phyloP scores from a whole-genome alignment of 129 eudicot genomes.

The Erigeron canadensis region DNA sequence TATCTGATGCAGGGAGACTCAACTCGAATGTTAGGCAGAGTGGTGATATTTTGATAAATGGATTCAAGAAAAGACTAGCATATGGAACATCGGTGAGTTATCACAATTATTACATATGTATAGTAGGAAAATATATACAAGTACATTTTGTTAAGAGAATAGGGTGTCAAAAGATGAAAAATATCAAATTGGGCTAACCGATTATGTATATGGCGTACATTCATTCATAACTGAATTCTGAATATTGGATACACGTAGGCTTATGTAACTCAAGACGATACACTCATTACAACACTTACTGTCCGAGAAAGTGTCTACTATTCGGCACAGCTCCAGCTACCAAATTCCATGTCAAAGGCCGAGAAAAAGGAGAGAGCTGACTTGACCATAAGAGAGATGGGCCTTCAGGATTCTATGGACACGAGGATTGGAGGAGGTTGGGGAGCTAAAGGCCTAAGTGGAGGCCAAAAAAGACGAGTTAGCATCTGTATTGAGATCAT shows the following conservation, averaged over 20 bases:
- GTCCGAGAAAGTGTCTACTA: conserved; percentile 40
- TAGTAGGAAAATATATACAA: background rate
- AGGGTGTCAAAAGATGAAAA: too few species aligned
- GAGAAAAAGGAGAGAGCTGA: conserved; percentile 44
- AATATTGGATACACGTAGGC: conserved; percentile 14
- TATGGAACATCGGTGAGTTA: conserved; percentile 63
- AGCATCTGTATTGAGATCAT: conserved; percentile 39
- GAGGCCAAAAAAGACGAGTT: conserved; percentile 46
- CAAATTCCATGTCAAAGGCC: conserved; percentile 36
- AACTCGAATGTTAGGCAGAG: conserved; percentile 41
- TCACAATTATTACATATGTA: too few species aligned
- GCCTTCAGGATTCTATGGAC: conserved; percentile 36
- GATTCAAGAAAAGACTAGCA: conserved; percentile 50
- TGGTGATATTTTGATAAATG: conserved; percentile 66
- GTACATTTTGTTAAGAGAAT: too few species aligned
- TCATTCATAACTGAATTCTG: background rate
- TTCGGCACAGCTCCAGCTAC: conserved; percentile 44
- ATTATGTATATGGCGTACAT: too few species aligned
- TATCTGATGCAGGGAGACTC: conserved; percentile 43
- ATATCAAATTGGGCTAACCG: too few species aligned
- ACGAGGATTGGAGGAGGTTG: conserved; percentile 45
- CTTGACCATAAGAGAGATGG: conserved; percentile 38
- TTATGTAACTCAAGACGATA: conserved; percentile 44
- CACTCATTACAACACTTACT: conserved; percentile 36
- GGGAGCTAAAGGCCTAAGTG: conserved; percentile 42